A percentile compares a stretch with the other conserved stretches of the same genome.
These are phyloP conservation scores for Holtermannia corniformis DNA, from an alignment of 768 basidiomycete genomes.

Conservation along the genomic window DNA sequence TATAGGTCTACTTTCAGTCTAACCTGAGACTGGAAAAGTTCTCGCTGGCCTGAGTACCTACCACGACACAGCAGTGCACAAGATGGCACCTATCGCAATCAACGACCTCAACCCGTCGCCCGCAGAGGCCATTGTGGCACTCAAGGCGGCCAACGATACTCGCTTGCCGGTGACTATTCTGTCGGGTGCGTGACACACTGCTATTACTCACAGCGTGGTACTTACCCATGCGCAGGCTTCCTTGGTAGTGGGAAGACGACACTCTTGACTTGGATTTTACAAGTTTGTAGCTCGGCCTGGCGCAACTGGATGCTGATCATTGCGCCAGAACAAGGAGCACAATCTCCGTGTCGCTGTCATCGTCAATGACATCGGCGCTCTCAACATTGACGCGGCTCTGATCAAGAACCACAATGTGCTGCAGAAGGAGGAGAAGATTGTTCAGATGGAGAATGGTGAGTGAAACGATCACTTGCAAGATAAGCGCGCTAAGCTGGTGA, in stretches of 20 bases:
- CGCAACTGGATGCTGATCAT: too few relatives aligned
- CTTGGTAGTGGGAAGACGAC: slow-evolving; percentile 40
- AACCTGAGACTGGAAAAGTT: too few relatives aligned
- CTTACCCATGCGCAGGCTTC: slow-evolving; percentile 34
- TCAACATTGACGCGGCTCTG: slow-evolving; percentile 39
- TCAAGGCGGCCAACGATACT: slow-evolving; percentile 8
- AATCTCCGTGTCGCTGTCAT: slow-evolving; percentile 32
- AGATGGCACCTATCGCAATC: neutral
- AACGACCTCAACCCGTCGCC: neutral
- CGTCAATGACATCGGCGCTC: slow-evolving; percentile 39
- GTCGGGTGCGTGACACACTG: neutral
- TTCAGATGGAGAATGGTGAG: slow-evolving; percentile 40
- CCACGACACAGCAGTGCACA: neutral
- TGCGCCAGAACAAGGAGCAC: slow-evolving; percentile 11
- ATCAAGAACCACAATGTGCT: slow-evolving; percentile 31
- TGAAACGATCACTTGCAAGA: neutral
- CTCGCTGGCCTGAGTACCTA: too few relatives aligned
- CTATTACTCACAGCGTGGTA: neutral
- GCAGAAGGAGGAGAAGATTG: slow-evolving; percentile 33
- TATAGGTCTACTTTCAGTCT: too few relatives aligned
- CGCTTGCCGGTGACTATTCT: slow-evolving; percentile 40
- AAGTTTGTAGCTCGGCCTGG: neutral
- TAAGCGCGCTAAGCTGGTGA: neutral
- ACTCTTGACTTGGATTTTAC: slow-evolving; percentile 33
- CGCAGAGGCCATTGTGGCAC: neutral